phyloP scores from a whole-genome alignment of 169 alveolate genomes.

The Cryptosporidium xiaoi region DNA sequence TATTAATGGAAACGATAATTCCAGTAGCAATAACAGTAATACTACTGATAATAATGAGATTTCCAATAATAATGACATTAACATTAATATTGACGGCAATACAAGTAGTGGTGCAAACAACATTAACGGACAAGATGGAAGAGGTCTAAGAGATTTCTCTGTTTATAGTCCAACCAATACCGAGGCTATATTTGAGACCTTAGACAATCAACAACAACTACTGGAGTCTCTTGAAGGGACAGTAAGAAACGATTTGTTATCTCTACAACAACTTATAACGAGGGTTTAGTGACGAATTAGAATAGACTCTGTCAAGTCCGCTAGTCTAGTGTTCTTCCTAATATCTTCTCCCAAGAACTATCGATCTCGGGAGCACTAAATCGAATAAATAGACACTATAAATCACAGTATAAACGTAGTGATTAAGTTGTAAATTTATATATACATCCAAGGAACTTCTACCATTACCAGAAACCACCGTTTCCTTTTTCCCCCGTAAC shows the following conservation, averaged over 20 bases:
- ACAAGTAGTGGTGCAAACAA: too few species aligned
- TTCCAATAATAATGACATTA: neutral
- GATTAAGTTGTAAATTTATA: neutral
- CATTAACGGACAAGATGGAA: neutral
- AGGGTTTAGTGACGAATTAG: neutral
- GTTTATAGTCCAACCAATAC: conserved; percentile 22
- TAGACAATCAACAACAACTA: conserved; percentile 49
- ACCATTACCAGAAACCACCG: neutral
- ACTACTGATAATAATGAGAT: neutral
- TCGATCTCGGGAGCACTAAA: too few species aligned
- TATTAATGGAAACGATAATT: neutral
- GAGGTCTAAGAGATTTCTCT: conserved; percentile 10
- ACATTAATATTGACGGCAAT: neutral
- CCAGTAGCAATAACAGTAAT: neutral
- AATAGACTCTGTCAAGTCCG: too few species aligned
- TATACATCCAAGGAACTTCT: neutral
- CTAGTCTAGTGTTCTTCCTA: too few species aligned
- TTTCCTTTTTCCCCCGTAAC: neutral
- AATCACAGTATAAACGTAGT: too few species aligned
- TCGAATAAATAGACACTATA: neutral
- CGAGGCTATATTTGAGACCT: conserved; percentile 52
- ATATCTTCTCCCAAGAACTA: too few species aligned
- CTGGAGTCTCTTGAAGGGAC: conserved; percentile 45
- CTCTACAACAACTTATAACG: conserved; percentile 30
- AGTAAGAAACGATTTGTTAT: conserved; percentile 30